These are phyloP conservation scores for Trametes cubensis DNA, from an alignment of 768 basidiomycete genomes.

Conservation along the genomic window DNA sequence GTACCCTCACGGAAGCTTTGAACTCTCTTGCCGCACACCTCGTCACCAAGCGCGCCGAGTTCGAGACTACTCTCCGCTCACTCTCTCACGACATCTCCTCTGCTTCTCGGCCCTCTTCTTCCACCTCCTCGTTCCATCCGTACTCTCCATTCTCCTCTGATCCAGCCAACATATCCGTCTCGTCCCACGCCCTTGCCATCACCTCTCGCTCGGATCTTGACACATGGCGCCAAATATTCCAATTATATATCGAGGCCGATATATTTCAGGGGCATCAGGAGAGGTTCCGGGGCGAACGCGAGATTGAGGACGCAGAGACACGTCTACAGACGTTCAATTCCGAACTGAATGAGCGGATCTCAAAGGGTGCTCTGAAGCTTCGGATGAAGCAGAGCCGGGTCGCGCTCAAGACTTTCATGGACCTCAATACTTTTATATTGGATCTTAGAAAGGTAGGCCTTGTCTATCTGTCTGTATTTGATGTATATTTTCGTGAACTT, in stretches of 20 bases:
- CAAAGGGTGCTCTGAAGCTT: slow-evolving; percentile 50
- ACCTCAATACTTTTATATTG: slow-evolving; percentile 76
- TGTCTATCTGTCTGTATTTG: not conserved
- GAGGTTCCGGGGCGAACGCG: slow-evolving; percentile 63
- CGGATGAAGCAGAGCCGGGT: slow-evolving; percentile 49
- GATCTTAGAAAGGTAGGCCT: slow-evolving; percentile 72
- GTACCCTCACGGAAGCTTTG: slow-evolving; percentile 63
- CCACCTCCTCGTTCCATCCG: slow-evolving; percentile 37
- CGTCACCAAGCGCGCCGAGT: slow-evolving; percentile 50
- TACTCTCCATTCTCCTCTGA: slow-evolving; percentile 34
- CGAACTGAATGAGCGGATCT: slow-evolving; percentile 46
- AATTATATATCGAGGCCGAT: slow-evolving; percentile 81
- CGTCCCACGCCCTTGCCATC: slow-evolving; percentile 16
- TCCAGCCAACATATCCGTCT: slow-evolving; percentile 28
- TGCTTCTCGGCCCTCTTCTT: slow-evolving; percentile 38
- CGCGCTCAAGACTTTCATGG: slow-evolving; percentile 52
- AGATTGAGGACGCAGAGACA: slow-evolving; percentile 68
- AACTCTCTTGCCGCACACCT: slow-evolving; percentile 59
- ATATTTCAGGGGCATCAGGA: slow-evolving; percentile 81
- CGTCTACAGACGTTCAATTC: slow-evolving; percentile 71
- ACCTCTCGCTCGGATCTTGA: slow-evolving; percentile 64
- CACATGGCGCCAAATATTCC: slow-evolving; percentile 89
- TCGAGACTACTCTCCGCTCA: slow-evolving; percentile 47
- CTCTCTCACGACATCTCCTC: slow-evolving; percentile 47
- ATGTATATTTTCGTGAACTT: not conserved